Base-by-base conservation (phyloP, 176 grass and related monocot species). In the Saccharum spontaneum region DNA sequence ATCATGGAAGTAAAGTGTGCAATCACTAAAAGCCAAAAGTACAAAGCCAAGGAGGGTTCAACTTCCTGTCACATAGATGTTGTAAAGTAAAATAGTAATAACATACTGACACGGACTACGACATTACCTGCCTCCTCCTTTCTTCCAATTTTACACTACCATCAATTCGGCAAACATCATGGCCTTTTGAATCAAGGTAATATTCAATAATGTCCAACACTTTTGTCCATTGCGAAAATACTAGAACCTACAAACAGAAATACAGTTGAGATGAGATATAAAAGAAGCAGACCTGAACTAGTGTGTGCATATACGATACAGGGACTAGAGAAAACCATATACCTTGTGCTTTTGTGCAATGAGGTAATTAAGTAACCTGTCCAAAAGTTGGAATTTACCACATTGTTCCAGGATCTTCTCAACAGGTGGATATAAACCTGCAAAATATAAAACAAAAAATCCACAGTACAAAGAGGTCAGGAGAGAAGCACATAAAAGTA, bases 141-240 rank as follows among this genome's bases (percentile, higher is more conserved):
- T 90, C 90, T 79, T 89, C 93, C 82, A 99, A 86, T 59, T 91
- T 96, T 55, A 99, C 93, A 37, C 8, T 40, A 69, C 97, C 97
- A 91, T 99, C 97, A 75, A 99, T 99, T 70, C 97, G 86, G 88
- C 97, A 99, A 89, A 86, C 81, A 30, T 88, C 82, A 59, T 96
- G 28, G 17, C 93, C 86, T 88, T 89, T 92, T 59, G 90, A 83
- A 38, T 78, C 78, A 61, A 99, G 86, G 41, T 94, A 99, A 79
- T 96, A 99, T 11, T 96, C 93, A 67, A 99, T 81, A 18, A 99
- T 74, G 87, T 99, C 97, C 80, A 99, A 87, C 57, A 96, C 79
- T 89, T 94, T 96, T 71, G 97, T 96, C 90, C 90, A 99, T 20
- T 99, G 97, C 8, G 97, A 96, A 83, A 99, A 99, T 87, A 99